Evolutionary conservation across 768 basidiomycete species (phyloP).

Genomic region (Boletales sp.): DNA sequence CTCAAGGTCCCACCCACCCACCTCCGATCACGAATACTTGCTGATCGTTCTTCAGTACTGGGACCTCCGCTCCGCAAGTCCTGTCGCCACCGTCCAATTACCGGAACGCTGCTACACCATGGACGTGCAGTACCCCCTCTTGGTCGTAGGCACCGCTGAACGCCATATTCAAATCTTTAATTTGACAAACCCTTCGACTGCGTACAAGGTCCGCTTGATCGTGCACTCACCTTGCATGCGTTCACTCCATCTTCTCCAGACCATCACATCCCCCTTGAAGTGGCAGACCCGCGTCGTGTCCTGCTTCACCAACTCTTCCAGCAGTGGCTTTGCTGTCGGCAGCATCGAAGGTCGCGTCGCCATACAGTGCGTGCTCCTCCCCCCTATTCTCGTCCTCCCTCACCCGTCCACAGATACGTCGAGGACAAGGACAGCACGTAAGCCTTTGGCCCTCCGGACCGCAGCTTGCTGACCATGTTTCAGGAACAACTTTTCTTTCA

Average conservation of each 20-base stretch:
- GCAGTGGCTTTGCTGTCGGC: conserved; percentile 76
- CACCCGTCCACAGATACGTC: conserved; percentile 55
- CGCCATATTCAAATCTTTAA: conserved; percentile 89
- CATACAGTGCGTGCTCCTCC: conserved; percentile 70
- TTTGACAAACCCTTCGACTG: conserved; percentile 71
- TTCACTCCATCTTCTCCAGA: conserved; percentile 40
- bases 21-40: not conserved
- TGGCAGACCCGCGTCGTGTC: conserved; percentile 89
- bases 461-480: not conserved
- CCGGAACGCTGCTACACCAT: conserved; percentile 89
- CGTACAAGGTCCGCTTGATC: conserved; percentile 60
- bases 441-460: conserved; percentile 19
- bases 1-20: conserved; percentile 61
- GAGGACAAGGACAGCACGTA: conserved; percentile 79
- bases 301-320: conserved; percentile 68
- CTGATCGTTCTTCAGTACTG: conserved; percentile 63
- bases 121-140: conserved; percentile 75
- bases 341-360: conserved; percentile 91
- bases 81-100: conserved; percentile 76
- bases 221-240: not conserved
- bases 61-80: conserved; percentile 77
- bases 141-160: conserved; percentile 93
- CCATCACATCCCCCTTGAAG: conserved; percentile 81
- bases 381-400: not conserved
- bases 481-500: conserved; percentile 86